Evolutionary conservation across 257 asterid species (phyloP), one percentile per base, ranked within the genome.

Genomic region (Verbascum thapsus): DNA sequence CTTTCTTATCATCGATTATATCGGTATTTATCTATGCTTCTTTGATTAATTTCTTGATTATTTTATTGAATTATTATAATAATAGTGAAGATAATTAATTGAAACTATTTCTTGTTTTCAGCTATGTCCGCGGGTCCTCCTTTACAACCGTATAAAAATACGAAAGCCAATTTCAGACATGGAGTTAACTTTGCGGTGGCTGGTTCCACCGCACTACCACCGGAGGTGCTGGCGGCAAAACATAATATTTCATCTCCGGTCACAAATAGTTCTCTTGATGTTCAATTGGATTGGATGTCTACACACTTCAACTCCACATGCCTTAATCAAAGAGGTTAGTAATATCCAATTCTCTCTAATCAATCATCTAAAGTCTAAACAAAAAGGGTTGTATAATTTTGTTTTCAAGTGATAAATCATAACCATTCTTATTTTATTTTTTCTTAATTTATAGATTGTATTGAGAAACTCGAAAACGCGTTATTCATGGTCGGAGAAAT

Each of bases 401-500:
- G 38, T 13, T 8, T 50, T n/a, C n/a, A 16, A 22, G 17, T 8
- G 10, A 10, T 61, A n/a, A n/a, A 22, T 30, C 3, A 2, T 43
- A 3, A n/a, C n/a, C n/a, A 3, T 40, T 39, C 12, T 10, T 0
- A 19, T 20, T 19, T 26, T 43, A 17, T 6, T 3, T 15, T 17
- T 53, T 17, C 5, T 7, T 12, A 7, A n/a, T 6, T 15, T 15
- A 2, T 15, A 67, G 66, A 43, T 16, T 74, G 73, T 47, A 58
- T 4, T n/a, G 39, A 64, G 11, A 69, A 58, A 47, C 64, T 51
- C 43, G 13, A 15, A 17, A 11, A 30, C 8, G 48, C 76, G 6
- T 66, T 74, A 13, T 64, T 64, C 53, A 64, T 74, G 69, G 66
- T 74, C 7, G 80, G 70, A 38, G 80, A 65, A 26, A 17, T 64